A percentile compares a stretch with the other conserved stretches of the same genome.
Evolutionary conservation across 2,329 filamentous ascomycete species (phyloP).

Genomic region (Botrytis aclada): DNA sequence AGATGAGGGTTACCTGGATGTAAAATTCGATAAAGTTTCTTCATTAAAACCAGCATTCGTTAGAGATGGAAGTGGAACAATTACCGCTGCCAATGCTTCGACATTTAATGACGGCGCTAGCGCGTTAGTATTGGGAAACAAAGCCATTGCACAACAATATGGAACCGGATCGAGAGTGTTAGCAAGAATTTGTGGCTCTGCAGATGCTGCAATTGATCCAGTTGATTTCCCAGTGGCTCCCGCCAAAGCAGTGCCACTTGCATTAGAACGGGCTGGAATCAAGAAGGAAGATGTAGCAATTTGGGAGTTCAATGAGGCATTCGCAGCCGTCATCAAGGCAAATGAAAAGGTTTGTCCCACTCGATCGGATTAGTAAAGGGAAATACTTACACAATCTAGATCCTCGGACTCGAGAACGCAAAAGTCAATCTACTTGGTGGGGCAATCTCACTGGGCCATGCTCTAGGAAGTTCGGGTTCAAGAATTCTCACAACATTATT

Average conservation of each 20-base stretch:
- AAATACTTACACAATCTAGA: slow-evolving; percentile 27
- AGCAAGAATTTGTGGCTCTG: slow-evolving; percentile 80
- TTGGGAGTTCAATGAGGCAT: slow-evolving; percentile 99
- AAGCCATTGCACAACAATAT: slow-evolving; percentile 75
- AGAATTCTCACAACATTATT: slow-evolving; percentile 86
- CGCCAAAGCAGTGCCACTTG: slow-evolving; percentile 86
- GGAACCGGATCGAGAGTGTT: slow-evolving; percentile 75
- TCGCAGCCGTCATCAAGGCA: slow-evolving; percentile 90
- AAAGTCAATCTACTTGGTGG: slow-evolving; percentile 86
- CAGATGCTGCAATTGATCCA: slow-evolving; percentile 85
- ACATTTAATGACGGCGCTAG: slow-evolving; percentile 94
- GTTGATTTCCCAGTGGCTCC: slow-evolving; percentile 95
- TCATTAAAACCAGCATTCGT: slow-evolving; percentile 90
- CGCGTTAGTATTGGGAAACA: slow-evolving; percentile 80
- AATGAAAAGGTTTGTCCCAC: slow-evolving; percentile 69
- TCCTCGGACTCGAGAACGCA: slow-evolving; percentile 69
- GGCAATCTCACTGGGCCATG: slow-evolving; percentile 88
- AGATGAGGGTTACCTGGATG: slow-evolving; percentile 85
- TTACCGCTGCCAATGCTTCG: slow-evolving; percentile 92
- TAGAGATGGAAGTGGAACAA: slow-evolving; percentile 78
- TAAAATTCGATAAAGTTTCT: slow-evolving; percentile 82
- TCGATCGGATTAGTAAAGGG: background rate
- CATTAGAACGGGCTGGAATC: slow-evolving; percentile 83
- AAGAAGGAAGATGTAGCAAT: slow-evolving; percentile 86
- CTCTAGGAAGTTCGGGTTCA: slow-evolving; percentile 88